A percentile compares a stretch with the other conserved stretches of the same genome.
These are phyloP conservation scores for Trichophyton mentagrophytes DNA, from an alignment of 2,329 filamentous ascomycete species.

Conservation along the genomic window DNA sequence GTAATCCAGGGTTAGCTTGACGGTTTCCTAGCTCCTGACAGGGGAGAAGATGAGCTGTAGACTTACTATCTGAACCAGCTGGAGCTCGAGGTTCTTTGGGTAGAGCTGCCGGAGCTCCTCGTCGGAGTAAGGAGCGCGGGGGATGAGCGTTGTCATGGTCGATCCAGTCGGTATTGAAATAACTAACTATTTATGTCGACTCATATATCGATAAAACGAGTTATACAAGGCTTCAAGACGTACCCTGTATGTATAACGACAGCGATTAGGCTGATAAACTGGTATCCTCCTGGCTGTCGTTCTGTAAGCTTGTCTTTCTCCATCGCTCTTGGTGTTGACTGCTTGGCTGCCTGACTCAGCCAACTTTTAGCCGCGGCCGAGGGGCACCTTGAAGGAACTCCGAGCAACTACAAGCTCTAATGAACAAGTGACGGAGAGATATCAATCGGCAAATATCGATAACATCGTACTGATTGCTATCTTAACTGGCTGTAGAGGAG, in stretches of 20 bases:
- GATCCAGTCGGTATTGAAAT: too few relatives aligned
- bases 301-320: neutral
- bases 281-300: neutral
- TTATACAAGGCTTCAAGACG: neutral
- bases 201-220: neutral
- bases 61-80: slow-evolving; percentile 71
- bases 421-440: too few relatives aligned
- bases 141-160: slow-evolving; percentile 64
- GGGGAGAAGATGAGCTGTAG: neutral
- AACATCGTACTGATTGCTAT: too few relatives aligned
- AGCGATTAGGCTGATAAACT: too few relatives aligned
- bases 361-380: neutral
- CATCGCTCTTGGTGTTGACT: neutral
- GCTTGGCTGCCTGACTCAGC: neutral
- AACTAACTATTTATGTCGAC: too few relatives aligned
- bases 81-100: slow-evolving; percentile 64
- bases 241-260: too few relatives aligned
- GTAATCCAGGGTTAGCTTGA: slow-evolving; percentile 2
- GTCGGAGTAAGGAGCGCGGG: slow-evolving; percentile 62
- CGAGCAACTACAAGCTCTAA: too few relatives aligned
- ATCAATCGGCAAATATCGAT: too few relatives aligned
- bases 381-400: too few relatives aligned
- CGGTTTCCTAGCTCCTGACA: neutral
- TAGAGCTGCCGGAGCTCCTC: slow-evolving; percentile 74
- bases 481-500: too few relatives aligned